Base-by-base conservation (phyloP, 2,329 filamentous ascomycete genomes). In the Fonsecaea pedrosoi region DNA sequence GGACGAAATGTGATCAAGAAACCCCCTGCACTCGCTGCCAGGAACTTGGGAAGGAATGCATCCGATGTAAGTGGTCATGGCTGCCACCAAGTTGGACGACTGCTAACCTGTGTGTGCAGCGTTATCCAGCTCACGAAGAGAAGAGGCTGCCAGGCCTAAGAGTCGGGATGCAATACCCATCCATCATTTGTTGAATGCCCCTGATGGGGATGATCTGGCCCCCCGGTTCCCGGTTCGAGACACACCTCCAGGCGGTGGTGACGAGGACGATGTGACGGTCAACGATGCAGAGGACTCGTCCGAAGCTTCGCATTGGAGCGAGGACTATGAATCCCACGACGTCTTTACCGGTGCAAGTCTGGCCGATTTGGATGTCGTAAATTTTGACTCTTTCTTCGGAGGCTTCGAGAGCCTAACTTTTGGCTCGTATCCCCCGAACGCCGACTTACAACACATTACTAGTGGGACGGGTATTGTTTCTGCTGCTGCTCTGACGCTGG, bases 151-250 rank as follows among this genome's bases (percentile, higher is more conserved):
- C 3, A 59, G 69, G 55, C 67, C 67, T 5, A 64, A 56, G 25
- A 69, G 69, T 54, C 69, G 69, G 21, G 67, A 71, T 42, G 69
- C 69, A 4, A 71, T 71, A 37, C 62, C 69, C 5, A 71, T 71
- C 42, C 66, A 69, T 32, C 67, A 69, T 54, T 54, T 71, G 34
- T 67, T 71, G 0, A 71, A 71, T 30, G 64, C 60, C 32, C 62
- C 65, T 3, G 65, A 58, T 15, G 68, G 56, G 13, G 69, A 71
- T 38, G 69, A 68, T 18, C 64, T 71, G 48, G 54, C 48, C n/a
- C 62, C 53, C 18, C 67, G 56, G 10, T 71, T 71, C 54, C 69
- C 69, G 4, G 67, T 71, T 37, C 69, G 64, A 15, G 56, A 63
- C 45, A 59, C 38, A 4, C 35, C 57, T 15, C 40, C 54, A n/a